phyloP scores from a whole-genome alignment of 495 filamentous ascomycete species.

The Staphylotrichum longicolle region DNA sequence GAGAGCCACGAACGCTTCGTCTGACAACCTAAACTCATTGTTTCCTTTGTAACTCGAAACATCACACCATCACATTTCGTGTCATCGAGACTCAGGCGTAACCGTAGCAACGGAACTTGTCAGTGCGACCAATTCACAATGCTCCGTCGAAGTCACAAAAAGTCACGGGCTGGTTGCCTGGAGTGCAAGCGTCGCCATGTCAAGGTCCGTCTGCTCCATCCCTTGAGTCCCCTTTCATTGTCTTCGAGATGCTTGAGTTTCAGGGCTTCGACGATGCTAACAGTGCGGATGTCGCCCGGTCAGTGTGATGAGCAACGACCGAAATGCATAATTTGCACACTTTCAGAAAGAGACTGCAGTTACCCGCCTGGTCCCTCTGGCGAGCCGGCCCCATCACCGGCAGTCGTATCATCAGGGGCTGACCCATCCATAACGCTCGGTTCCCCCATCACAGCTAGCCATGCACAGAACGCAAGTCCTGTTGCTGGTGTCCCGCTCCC shows the following conservation, averaged over 20 bases:
- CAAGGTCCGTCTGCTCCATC: conserved; percentile 29
- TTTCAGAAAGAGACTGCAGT: conserved; percentile 36
- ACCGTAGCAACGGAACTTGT: neutral
- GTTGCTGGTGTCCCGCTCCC: conserved; percentile 24
- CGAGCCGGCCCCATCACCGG: neutral
- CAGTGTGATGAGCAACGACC: conserved; percentile 41
- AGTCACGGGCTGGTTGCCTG: conserved; percentile 37
- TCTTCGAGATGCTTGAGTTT: neutral
- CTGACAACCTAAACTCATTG: no score
- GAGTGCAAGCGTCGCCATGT: conserved; percentile 44
- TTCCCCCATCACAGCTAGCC: neutral
- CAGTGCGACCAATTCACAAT: conserved; percentile 15
- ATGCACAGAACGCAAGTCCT: conserved; percentile 1
- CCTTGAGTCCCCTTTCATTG: neutral
- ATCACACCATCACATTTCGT: neutral
- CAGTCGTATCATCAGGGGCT: neutral
- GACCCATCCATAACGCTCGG: neutral
- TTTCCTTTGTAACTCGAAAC: neutral
- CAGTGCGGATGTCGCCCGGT: neutral
- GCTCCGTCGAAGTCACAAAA: conserved; percentile 43
- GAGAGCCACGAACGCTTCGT: no score
- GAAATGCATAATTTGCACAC: conserved; percentile 36
- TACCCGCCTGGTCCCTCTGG: conserved; percentile 20
- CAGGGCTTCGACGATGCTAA: conserved; percentile 1
- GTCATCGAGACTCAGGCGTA: no score